phyloP scores from a whole-genome alignment of 148 eudicot genomes.

The Rhododendron molle region DNA sequence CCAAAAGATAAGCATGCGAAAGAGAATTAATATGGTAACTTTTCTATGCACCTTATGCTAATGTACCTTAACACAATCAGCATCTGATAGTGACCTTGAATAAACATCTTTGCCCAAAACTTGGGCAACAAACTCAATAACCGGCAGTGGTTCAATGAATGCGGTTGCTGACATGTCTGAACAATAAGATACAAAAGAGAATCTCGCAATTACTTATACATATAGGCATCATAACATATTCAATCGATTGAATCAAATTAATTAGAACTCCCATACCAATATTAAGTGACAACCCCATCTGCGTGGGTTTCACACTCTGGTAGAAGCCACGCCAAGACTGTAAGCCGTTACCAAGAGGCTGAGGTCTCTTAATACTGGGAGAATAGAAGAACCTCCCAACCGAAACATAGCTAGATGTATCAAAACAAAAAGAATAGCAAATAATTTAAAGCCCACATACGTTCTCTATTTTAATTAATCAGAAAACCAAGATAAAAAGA shows the following conservation, averaged over 20 bases:
- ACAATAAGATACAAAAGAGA: slow-evolving; percentile 5
- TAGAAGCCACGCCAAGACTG: slow-evolving; percentile 86
- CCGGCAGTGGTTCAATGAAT: slow-evolving; percentile 75
- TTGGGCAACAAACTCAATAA: slow-evolving; percentile 66
- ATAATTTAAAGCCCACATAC: neutral
- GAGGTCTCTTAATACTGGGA: slow-evolving; percentile 60
- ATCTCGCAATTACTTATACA: neutral
- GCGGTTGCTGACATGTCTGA: slow-evolving; percentile 76
- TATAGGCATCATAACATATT: neutral
- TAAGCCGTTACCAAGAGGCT: slow-evolving; percentile 69
- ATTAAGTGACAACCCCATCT: slow-evolving; percentile 74
- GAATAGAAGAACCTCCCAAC: slow-evolving; percentile 72
- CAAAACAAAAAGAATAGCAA: slow-evolving; percentile 4
- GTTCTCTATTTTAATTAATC: neutral
- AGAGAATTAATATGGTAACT: neutral
- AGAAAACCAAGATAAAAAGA: neutral
- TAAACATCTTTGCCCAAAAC: slow-evolving; percentile 60
- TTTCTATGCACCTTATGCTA: neutral
- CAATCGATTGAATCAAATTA: neutral
- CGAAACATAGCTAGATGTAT: slow-evolving; percentile 42
- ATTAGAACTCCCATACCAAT: slow-evolving; percentile 33
- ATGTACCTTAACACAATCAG: slow-evolving; percentile 68
- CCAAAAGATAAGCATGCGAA: neutral
- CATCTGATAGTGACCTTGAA: slow-evolving; percentile 64
- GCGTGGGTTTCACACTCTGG: slow-evolving; percentile 68